Conservation (phyloP, 345 rosid genomes). For the Erysimum cheiranthoides region DNA sequence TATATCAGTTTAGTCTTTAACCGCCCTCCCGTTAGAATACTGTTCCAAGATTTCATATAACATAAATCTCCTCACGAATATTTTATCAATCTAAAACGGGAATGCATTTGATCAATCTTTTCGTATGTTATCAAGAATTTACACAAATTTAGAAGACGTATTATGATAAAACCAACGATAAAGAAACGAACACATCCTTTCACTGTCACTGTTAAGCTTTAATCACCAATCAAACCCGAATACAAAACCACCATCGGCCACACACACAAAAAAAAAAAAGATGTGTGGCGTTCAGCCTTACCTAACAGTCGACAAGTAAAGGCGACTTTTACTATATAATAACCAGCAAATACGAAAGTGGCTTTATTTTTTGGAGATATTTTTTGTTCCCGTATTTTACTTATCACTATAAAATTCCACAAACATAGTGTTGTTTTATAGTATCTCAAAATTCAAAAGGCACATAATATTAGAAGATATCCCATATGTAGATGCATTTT, state of each 20-base stretch:
- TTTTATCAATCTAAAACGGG: background rate
- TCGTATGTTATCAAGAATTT: background rate
- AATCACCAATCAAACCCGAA: background rate
- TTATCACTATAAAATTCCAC: constrained; percentile 6
- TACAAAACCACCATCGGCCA: background rate
- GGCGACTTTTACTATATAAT: constrained; percentile 26
- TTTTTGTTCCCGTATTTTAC: background rate
- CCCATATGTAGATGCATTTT: background rate
- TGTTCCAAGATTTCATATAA: background rate
- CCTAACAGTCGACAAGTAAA: constrained; percentile 44
- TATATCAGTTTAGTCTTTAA: too few species aligned
- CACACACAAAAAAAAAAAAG: background rate
- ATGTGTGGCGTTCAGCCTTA: constrained; percentile 19
- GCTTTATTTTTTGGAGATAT: background rate
- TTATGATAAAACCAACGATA: background rate
- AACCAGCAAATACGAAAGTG: constrained; percentile 38
- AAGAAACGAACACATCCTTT: constrained; percentile 24
- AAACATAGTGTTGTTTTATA: constrained; percentile 11
- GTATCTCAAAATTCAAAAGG: constrained; percentile 1
- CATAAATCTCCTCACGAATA: background rate
- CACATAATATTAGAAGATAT: background rate
- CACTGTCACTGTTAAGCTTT: constrained; percentile 19
- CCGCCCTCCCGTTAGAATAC: background rate
- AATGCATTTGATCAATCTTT: background rate
- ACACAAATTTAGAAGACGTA: background rate